Evolutionary conservation across 1,139 yeast genomes (phyloP).

Genomic region (Meyerozyma sp.): DNA sequence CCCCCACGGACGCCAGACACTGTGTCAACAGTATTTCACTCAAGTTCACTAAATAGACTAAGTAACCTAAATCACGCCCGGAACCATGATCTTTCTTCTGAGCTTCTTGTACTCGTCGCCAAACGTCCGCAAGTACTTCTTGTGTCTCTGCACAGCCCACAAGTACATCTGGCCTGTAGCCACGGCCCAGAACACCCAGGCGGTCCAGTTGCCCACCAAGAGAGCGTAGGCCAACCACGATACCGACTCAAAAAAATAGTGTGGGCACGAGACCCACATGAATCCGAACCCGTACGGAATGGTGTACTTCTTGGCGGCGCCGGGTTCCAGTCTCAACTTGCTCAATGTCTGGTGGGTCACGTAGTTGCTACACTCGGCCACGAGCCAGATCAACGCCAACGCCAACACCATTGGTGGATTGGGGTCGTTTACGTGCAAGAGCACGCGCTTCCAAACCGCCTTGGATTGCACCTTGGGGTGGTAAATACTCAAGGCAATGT

Average conservation of each 20-base stretch:
- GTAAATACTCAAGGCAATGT: conserved; percentile 64
- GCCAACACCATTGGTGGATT: conserved; percentile 19
- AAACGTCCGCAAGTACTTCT: conserved; percentile 61
- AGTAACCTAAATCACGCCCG: conserved; percentile 33
- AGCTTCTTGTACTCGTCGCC: conserved; percentile 70
- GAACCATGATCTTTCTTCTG: conserved; percentile 61
- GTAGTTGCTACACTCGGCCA: conserved; percentile 69
- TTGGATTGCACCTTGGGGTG: conserved; percentile 38
- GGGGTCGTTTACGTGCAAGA: conserved; percentile 22
- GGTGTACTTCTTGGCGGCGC: conserved; percentile 34
- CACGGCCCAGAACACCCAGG: conserved; percentile 63
- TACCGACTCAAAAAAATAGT: conserved; percentile 81
- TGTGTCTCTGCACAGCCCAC: conserved; percentile 76
- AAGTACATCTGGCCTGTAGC: conserved; percentile 73
- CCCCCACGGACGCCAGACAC: conserved; percentile 90
- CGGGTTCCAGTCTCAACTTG: conserved; percentile 39
- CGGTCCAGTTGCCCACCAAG: conserved; percentile 72
- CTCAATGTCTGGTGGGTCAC: conserved; percentile 61
- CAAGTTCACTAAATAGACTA: conserved; percentile 39
- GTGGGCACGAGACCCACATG: conserved; percentile 59
- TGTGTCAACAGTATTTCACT: conserved; percentile 87
- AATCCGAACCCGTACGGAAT: conserved; percentile 46
- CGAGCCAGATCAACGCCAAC: conserved; percentile 48
- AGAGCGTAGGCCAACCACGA: conserved; percentile 69
- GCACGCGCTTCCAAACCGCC: conserved; percentile 9